Base-by-base conservation (phyloP, 2,329 filamentous ascomycete genomes). In the Celoporthe dispersa region DNA sequence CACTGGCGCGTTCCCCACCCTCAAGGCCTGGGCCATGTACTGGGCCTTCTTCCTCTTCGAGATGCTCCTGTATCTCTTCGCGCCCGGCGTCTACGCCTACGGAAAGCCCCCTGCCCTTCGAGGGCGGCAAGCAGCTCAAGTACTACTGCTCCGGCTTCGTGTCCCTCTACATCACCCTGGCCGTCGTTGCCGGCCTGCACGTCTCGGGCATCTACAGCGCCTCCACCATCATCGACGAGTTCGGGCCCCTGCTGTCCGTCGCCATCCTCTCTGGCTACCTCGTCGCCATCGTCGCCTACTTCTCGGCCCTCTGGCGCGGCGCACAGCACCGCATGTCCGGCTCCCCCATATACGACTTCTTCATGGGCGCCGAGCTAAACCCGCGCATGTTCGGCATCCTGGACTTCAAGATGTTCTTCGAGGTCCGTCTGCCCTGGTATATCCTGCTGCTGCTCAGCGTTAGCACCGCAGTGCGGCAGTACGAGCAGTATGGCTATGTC, bases 61-160 rank as follows among this genome's bases (percentile, higher is more conserved):
- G 83, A 93, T 86, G 69, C 84, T 90, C 55, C 92, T 92, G 79
- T 99, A 99, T 83, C 88, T 95, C 77, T 83, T 90, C 71, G 88
- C 98, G 77, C 96, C 96, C 1, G 96, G 96, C 73, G 90, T 99
- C 72, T 94, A 90, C 82, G 89, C 90, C 71, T 92, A 94, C 78
- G 96, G 96, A 75, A 97, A 97, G 83, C 92, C 95, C n/a, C 63
- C 88, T 99, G 61, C 88, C 91, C 31, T 92, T 97, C 78, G 86
- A 91, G 76, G 90, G 90, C 70, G 93, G 93, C 77, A 92, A 94
- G 86, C 93, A 97, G 83, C 87, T 99, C 71, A 87, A 87, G 73
- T 99, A 99, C 86, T 98, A 95, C 84, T 99, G 96, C 87, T 97
- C 94, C 60, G 96, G 90, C 72, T 91, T 95, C 76, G 88, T 85